Evolutionary conservation across 768 basidiomycete genomes (phyloP).

Genomic region (Leccinum boreale): DNA sequence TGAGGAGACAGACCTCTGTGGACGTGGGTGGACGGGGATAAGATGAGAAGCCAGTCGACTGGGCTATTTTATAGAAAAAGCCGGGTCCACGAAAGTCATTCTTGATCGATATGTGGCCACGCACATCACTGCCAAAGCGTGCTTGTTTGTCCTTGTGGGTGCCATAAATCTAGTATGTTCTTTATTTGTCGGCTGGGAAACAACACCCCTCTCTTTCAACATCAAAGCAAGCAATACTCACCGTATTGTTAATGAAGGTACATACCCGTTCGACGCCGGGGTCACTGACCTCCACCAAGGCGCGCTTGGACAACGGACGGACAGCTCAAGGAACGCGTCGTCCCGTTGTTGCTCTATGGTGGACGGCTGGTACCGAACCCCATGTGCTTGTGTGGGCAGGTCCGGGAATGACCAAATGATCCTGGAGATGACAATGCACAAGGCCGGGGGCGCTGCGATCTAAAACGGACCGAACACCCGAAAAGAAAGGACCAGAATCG

Average conservation of each 20-base stretch:
- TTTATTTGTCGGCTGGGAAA: slow-evolving; percentile 33
- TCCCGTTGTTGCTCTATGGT: slow-evolving; percentile 1
- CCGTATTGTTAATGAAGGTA: neutral
- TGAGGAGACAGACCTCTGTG: slow-evolving; percentile 4
- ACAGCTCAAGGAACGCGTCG: neutral
- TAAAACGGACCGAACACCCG: neutral
- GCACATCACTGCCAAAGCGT: slow-evolving; percentile 29
- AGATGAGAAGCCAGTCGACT: neutral
- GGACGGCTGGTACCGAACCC: neutral
- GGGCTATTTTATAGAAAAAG: slow-evolving; percentile 23
- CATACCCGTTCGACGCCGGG: neutral
- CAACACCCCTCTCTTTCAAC: slow-evolving; percentile 1
- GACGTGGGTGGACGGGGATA: neutral
- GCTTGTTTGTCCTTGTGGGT: slow-evolving; percentile 48
- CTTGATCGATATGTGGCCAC: slow-evolving; percentile 29
- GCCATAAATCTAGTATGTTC: slow-evolving; percentile 20
- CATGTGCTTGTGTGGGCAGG: neutral
- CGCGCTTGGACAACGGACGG: neutral
- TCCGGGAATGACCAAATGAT: neutral
- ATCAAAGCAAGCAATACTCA: slow-evolving; percentile 3
- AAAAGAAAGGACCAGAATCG: neutral
- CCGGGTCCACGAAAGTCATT: slow-evolving; percentile 31
- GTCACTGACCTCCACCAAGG: neutral
- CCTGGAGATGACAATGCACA: neutral
- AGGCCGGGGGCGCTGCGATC: neutral